Percentiles rank a stretch among this genome's conserved stretches.
Conservation (phyloP, 164 flowering plant genomes). For the Amborella trichopoda region DNA sequence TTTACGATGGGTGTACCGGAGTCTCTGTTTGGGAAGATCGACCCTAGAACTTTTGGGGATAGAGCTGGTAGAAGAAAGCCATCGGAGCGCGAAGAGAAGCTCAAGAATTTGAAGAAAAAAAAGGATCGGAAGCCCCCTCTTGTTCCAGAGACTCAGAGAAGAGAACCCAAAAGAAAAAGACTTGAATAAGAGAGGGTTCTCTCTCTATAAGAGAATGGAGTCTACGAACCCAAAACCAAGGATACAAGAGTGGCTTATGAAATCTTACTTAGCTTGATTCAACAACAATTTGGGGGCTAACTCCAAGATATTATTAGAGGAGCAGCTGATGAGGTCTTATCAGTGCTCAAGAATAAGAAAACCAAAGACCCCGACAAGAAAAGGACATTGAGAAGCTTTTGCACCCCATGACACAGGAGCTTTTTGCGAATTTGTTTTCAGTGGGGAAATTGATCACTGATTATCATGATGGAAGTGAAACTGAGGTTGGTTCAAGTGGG, state of each 20-base stretch:
- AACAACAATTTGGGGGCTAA: conserved; percentile 91
- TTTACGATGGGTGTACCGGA: conserved; percentile 98
- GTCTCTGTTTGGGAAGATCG: conserved; percentile 86
- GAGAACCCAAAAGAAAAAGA: conserved; percentile 51
- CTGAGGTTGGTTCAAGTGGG: conserved; percentile 13
- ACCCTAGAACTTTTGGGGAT: conserved; percentile 79
- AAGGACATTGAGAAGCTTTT: conserved; percentile 87
- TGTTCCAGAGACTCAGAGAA: conserved; percentile 21
- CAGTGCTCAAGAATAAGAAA: conserved; percentile 65
- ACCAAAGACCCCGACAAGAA: conserved; percentile 76
- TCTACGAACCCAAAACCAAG: conserved; percentile 90
- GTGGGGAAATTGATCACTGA: conserved; percentile 82
- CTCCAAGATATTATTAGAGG: conserved; percentile 72
- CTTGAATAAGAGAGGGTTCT: conserved; percentile 69
- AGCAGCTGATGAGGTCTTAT: conserved; percentile 91
- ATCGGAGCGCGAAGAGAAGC: conserved; percentile 70
- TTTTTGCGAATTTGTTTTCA: conserved; percentile 67
- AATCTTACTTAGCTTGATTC: conserved; percentile 76
- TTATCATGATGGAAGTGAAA: conserved; percentile 65
- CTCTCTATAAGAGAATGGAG: conserved; percentile 58
- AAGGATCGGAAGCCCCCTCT: conserved; percentile 47
- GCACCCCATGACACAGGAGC: conserved; percentile 37
- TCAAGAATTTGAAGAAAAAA: conserved; percentile 69
- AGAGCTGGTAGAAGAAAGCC: conserved; percentile 63
- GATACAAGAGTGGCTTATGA: conserved; percentile 92